These are phyloP conservation scores for Fusarium irregulare DNA, from an alignment of 2,329 filamentous ascomycete species.

Conservation along the genomic window DNA sequence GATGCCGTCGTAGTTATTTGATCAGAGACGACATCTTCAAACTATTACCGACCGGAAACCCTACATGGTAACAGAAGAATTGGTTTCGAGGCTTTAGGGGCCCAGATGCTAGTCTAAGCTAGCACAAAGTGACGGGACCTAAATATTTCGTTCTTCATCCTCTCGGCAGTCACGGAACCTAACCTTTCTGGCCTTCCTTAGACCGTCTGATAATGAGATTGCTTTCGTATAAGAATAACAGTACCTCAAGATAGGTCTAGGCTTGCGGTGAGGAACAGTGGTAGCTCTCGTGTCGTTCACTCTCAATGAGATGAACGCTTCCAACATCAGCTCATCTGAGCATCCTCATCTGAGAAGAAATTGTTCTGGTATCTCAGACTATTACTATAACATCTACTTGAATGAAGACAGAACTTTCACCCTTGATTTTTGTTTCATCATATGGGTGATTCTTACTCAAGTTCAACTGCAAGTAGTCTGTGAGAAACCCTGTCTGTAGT, in stretches of 20 bases:
- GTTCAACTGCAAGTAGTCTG: not conserved
- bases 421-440: not conserved
- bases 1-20: not conserved
- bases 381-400: not conserved
- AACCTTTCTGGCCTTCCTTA: not conserved
- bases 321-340: not conserved
- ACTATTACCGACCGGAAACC: too few species aligned
- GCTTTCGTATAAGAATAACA: not conserved
- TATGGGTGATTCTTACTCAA: not conserved
- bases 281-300: not conserved
- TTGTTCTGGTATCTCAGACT: not conserved
- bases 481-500: not conserved
- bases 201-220: not conserved
- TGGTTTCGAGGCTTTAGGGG: too few species aligned
- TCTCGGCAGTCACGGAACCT: not conserved
- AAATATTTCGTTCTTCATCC: not conserved
- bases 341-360: not conserved
- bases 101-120: not conserved
- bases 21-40: not conserved
- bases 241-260: not conserved
- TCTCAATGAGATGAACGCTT: not conserved
- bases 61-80: too few species aligned
- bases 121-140: not conserved
- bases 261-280: not conserved
- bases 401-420: not conserved